Evolutionary conservation across 2,329 filamentous ascomycete genomes (phyloP).

Genomic region (Chalaropsis thielavioides): DNA sequence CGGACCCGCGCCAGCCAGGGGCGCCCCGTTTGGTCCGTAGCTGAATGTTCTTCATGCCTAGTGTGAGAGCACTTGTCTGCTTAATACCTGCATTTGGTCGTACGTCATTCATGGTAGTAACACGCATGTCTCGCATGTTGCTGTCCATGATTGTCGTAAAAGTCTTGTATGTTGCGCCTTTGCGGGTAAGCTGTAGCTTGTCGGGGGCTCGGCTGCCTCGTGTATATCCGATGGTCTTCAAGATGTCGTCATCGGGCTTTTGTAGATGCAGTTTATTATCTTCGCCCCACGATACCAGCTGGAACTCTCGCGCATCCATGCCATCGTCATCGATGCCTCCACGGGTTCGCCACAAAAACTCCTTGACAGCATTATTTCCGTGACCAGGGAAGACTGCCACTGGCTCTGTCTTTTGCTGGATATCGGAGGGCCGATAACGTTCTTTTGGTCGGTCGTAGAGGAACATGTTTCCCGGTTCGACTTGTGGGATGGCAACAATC

Average conservation of each 20-base stretch:
- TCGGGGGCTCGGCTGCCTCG: constrained; percentile 52
- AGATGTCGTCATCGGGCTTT: constrained; percentile 48
- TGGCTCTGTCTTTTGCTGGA: constrained; percentile 31
- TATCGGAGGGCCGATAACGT: constrained; percentile 14
- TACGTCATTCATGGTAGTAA: constrained; percentile 47
- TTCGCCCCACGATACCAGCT: constrained; percentile 83
- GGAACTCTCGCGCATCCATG: constrained; percentile 77
- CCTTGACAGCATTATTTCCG: constrained; percentile 59
- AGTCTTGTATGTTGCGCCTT: constrained; percentile 70
- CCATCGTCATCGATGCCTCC: constrained; percentile 51
- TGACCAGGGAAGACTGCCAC: constrained; percentile 47
- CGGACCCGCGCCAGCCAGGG: constrained; percentile 39
- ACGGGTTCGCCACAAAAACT: constrained; percentile 78
- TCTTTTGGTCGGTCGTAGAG: constrained; percentile 56
- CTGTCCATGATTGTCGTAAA: constrained; percentile 59
- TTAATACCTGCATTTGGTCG: constrained; percentile 32
- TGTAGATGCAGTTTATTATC: constrained; percentile 73
- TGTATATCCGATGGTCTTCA: constrained; percentile 56
- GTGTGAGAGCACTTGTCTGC: constrained; percentile 30
- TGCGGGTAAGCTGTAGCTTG: constrained; percentile 60
- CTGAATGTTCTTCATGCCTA: constrained; percentile 33
- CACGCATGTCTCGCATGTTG: constrained; percentile 41
- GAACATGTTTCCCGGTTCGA: constrained; percentile 70
- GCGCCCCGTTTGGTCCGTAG: constrained; percentile 26
- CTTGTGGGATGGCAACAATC: constrained; percentile 80